Conservation (phyloP, 1,284 basidiomycete species). For the Meira miltonrushii region DNA sequence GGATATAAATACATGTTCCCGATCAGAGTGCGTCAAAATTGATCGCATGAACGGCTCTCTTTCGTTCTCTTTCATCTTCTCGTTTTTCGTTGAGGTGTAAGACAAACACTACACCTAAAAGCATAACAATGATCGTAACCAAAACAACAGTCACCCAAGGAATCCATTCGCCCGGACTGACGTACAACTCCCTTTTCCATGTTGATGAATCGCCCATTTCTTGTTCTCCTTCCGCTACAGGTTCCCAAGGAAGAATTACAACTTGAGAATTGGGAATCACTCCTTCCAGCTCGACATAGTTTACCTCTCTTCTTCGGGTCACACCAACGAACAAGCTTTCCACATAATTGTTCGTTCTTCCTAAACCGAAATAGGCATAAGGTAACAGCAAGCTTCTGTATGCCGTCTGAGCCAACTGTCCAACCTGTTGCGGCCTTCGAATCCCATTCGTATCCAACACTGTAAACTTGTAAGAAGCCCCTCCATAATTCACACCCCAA, state of each 20-base stretch:
- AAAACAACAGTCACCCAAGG: constrained; percentile 89
- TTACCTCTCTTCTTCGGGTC: constrained; percentile 55
- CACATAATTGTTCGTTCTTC: constrained; percentile 99
- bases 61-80: constrained; percentile 84
- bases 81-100: constrained; percentile 84
- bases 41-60: constrained; percentile 82
- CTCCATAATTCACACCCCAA: constrained; percentile 86
- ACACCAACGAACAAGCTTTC: constrained; percentile 59
- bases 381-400: constrained; percentile 85
- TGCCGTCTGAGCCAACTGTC: constrained; percentile 83
- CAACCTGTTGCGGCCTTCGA: constrained; percentile 84
- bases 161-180: constrained; percentile 94
- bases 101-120: constrained; percentile 77
- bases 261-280: constrained; percentile 96
- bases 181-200: constrained; percentile 85
- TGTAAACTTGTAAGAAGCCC: constrained; percentile 95
- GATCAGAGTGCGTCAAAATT: constrained; percentile 84
- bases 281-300: constrained; percentile 86
- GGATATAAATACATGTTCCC: not conserved
- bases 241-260: constrained; percentile 76
- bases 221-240: constrained; percentile 35
- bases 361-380: constrained; percentile 92
- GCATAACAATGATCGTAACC: constrained; percentile 65
- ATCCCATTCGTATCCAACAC: constrained; percentile 86
- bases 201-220: constrained; percentile 39